Conservation (phyloP, 2,329 filamentous ascomycete species). For the Plenodomus biglobosus region DNA sequence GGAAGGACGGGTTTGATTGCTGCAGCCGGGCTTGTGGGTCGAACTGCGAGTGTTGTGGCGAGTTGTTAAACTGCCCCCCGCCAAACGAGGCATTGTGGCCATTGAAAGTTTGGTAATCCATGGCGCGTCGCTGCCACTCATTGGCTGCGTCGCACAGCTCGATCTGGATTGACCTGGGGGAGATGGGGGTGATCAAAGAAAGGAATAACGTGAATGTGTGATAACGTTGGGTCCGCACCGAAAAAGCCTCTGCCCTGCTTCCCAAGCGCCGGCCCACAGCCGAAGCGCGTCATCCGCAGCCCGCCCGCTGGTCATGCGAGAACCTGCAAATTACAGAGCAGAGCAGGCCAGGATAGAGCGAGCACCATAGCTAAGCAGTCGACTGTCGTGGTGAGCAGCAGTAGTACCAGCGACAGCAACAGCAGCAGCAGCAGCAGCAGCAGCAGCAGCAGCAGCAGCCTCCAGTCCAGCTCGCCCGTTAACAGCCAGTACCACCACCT, state of each 20-base stretch:
- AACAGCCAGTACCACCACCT: not conserved
- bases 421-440: too few species aligned
- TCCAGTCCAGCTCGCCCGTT: not conserved
- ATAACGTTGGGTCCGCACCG: slow-evolving; percentile 24
- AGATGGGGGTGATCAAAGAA: slow-evolving; percentile 30
- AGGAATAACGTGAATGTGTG: slow-evolving; percentile 39
- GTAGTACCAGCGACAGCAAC: too few species aligned
- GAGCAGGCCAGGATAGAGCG: too few species aligned
- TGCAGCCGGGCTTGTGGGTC: slow-evolving; percentile 41
- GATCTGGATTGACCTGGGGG: slow-evolving; percentile 43
- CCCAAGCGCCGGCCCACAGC: not conserved
- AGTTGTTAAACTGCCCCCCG: slow-evolving; percentile 36
- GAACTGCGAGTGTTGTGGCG: slow-evolving; percentile 38
- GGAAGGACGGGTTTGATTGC: slow-evolving; percentile 36
- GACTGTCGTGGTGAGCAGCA: too few species aligned
- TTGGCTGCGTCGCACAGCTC: slow-evolving; percentile 44
- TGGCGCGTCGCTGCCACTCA: slow-evolving; percentile 36
- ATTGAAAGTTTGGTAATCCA: slow-evolving; percentile 45
- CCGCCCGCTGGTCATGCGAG: not conserved
- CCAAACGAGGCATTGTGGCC: slow-evolving; percentile 40
- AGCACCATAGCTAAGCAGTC: too few species aligned
- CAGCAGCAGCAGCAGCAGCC: not conserved
- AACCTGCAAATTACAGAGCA: too few species aligned
- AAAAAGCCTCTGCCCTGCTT: slow-evolving; percentile 1
- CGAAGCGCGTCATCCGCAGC: not conserved